These are phyloP conservation scores for Colletotrichum simmondsii DNA, from an alignment of 2,329 filamentous ascomycete species.

Conservation along the genomic window DNA sequence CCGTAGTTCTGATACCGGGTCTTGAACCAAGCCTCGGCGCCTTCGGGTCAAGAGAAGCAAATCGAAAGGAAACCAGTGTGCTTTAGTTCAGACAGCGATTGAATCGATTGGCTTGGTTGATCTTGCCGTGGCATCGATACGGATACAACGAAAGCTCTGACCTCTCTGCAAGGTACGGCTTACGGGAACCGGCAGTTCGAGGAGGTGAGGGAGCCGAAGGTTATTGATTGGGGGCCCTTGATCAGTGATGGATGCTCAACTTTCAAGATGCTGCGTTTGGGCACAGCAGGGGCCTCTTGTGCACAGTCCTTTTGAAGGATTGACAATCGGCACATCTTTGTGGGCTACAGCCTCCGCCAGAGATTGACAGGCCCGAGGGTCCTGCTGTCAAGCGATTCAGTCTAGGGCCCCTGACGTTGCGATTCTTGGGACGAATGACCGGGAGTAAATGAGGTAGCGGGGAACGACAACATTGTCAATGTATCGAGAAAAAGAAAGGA, in stretches of 20 bases:
- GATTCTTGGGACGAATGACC: constrained; percentile 10
- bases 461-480: constrained; percentile 13
- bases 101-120: neutral
- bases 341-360: neutral
- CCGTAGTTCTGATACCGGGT: neutral
- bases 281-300: neutral
- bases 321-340: constrained; percentile 26
- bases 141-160: constrained; percentile 5
- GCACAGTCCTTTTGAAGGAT: constrained; percentile 24
- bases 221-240: neutral
- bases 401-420: neutral
- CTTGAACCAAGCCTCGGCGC: constrained; percentile 12
- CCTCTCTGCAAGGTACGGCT: constrained; percentile 9
- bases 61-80: neutral
- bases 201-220: constrained; percentile 18
- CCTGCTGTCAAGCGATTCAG: constrained; percentile 19
- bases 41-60: neutral
- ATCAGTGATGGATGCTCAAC: neutral
- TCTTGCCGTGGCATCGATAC: neutral
- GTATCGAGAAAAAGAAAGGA: constrained; percentile 7
- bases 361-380: constrained; percentile 17
- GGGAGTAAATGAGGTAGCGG: neutral
- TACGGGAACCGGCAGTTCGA: constrained; percentile 27
- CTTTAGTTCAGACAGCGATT: neutral
- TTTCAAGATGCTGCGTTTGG: neutral